Evolutionary conservation across 2,329 filamentous ascomycete species (phyloP).

Genomic region (Hymenoscyphus albidus): DNA sequence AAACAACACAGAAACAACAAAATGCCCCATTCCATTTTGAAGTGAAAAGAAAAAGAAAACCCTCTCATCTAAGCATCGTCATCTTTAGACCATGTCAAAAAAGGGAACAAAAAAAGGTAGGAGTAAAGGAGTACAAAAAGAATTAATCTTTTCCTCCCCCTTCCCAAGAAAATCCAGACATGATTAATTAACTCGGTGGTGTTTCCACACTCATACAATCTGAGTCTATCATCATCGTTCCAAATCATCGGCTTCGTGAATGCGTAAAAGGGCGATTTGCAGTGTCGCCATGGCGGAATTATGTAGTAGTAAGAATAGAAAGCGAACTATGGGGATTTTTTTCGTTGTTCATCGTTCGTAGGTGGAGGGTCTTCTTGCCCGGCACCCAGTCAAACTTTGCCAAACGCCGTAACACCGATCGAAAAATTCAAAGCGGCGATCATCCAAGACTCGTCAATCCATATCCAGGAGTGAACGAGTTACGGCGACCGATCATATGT

Average conservation of each 20-base stretch:
- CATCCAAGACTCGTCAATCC: slow-evolving; percentile 31
- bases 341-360: slow-evolving; percentile 21
- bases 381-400: slow-evolving; percentile 22
- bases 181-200: slow-evolving; percentile 8
- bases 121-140: not conserved
- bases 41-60: not conserved
- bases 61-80: not conserved
- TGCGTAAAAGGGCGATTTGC: slow-evolving; percentile 25
- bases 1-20: not conserved
- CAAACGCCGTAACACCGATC: slow-evolving; percentile 26
- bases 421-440: slow-evolving; percentile 22
- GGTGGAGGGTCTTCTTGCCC: slow-evolving; percentile 9
- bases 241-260: slow-evolving; percentile 31
- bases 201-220: slow-evolving; percentile 8
- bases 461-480: slow-evolving; percentile 33
- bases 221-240: slow-evolving; percentile 24
- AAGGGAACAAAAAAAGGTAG: not conserved
- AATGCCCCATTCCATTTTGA: not conserved
- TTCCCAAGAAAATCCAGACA: slow-evolving; percentile 4
- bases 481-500: slow-evolving; percentile 17
- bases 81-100: not conserved
- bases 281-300: slow-evolving; percentile 18
- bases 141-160: not conserved
- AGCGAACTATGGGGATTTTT: slow-evolving; percentile 19
- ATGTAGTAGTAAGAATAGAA: slow-evolving; percentile 25